phyloP scores from a whole-genome alignment of 192 early-diverging fungal genomes.

The Backusella westeae region DNA sequence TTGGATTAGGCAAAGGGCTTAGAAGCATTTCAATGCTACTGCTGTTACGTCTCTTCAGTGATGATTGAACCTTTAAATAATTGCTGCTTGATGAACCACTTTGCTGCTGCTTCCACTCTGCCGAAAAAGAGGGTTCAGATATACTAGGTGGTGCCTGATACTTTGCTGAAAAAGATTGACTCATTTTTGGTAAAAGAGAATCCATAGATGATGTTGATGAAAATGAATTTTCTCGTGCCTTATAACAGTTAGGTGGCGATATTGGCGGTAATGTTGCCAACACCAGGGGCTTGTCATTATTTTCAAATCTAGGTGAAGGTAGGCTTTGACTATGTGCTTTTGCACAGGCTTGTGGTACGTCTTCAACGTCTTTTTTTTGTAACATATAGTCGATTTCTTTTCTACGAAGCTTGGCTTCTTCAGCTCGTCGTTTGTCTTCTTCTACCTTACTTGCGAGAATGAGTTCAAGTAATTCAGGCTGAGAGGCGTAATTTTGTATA shows the following conservation, averaged over 20 bases:
- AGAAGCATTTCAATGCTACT: conserved; percentile 18
- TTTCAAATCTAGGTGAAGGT: conserved; percentile 5
- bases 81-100: neutral
- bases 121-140: neutral
- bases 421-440: conserved; percentile 53
- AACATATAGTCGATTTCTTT: conserved; percentile 48
- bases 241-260: neutral
- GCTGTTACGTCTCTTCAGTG: neutral
- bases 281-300: neutral
- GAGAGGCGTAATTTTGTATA: conserved; percentile 42
- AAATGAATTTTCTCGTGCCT: neutral
- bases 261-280: neutral
- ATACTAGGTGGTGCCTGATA: neutral
- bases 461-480: conserved; percentile 53
- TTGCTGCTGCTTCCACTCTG: neutral
- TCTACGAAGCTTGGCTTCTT: conserved; percentile 54
- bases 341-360: neutral
- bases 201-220: neutral
- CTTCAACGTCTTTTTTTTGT: conserved; percentile 11
- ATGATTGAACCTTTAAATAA: neutral
- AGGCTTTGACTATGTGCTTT: neutral
- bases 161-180: neutral
- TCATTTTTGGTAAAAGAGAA: neutral
- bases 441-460: conserved; percentile 58
- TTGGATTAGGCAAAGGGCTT: neutral